Evolutionary conservation across 2,329 filamentous ascomycete genomes (phyloP), one percentile per base, ranked within the genome.

Genomic region (Aschersonia sp.): DNA sequence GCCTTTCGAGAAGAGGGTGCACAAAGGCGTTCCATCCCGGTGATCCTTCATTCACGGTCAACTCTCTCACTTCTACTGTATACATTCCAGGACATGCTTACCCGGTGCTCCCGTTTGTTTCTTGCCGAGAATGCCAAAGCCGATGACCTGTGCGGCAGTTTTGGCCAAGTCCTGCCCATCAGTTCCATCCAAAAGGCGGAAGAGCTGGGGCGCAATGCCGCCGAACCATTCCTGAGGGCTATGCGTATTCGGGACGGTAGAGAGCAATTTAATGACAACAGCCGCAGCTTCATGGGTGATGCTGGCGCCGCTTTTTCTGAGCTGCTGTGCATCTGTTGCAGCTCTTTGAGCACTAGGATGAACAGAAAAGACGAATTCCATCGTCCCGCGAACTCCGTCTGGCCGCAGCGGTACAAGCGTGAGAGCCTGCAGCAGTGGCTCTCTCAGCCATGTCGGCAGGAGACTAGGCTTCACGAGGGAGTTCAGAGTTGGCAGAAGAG

Each of bases 341-440:
- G 62, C 61, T 48, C 66, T 59, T 6, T 64, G 62, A 52, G 66
- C 69, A 51, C 74, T 71, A 0, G 81, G 76, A 51, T 84, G 81
- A 6, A 84, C 77, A 1, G 81, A 73, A 49, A 84, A 82, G 37
- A 87, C 70, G 56, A 86, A 86, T 56, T 86, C 82, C 51, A 86
- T 68, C 0, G 79, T 82, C 30, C 77, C 73, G 35, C 82, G 73
- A 11, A 87, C 79, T 14, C 83, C 83, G 51, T 77, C 72, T 2
- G 67, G 63, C 4, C 81, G 70, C 30, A 84, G 66, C 1, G 83
- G 82, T 8, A 86, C 57, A 10, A 69, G 58, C 1, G 80, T 77
- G 43, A 87, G 67, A 10, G 74, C 68, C 48, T 69, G 69, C 54
- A 81, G 67, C 2, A 86, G 58, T 41, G 70, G 69, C 14, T 69